phyloP scores from a whole-genome alignment of 78 protist species.

The slime mould (Dictyostelium discoideum) region dicty_2.7 NC_007089.4:1728001-1728500 shows the following conservation, averaged over 20 bases:
- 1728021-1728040: background rate
- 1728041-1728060: background rate
- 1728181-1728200: background rate
- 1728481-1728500: background rate
- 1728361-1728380: background rate
- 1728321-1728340: background rate
- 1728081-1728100: conserved; percentile 1
- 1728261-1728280: background rate
- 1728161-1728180: background rate
- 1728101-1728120: background rate
- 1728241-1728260: background rate
- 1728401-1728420: background rate
- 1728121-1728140: background rate
- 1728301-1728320: background rate
- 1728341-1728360: background rate
- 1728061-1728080: background rate
- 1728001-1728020: background rate
- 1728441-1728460: background rate
- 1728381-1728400: background rate
- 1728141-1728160: background rate
- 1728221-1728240: background rate
- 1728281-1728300: background rate
- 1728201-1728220: background rate
- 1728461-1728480: background rate
- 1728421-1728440: conserved; percentile 16